Percentiles rank a stretch among this genome's conserved stretches.
Evolutionary conservation across 805 yeast species (phyloP).

Genomic region (Ogataea parapolymorpha): DNA sequence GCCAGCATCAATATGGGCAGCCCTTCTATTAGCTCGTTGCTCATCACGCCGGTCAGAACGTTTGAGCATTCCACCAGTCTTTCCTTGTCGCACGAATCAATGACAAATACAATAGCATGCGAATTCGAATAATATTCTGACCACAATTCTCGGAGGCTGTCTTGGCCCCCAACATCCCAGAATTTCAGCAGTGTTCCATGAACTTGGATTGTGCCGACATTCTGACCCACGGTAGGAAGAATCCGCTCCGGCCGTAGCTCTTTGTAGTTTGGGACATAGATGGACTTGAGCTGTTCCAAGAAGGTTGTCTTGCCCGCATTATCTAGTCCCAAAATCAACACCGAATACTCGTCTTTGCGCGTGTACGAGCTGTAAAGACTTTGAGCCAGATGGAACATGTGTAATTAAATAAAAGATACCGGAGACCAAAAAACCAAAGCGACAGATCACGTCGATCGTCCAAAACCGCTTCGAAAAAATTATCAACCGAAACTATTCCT

Average conservation of each 20-base stretch:
- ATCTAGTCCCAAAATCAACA: conserved; percentile 83
- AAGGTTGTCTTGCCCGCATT: conserved; percentile 94
- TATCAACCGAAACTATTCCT: not conserved
- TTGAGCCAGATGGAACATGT: conserved; percentile 17
- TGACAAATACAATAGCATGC: conserved; percentile 89
- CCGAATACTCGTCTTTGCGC: conserved; percentile 48
- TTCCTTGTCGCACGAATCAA: conserved; percentile 84
- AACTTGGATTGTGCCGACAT: conserved; percentile 51
- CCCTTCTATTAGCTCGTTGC: conserved; percentile 62
- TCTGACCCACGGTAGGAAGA: conserved; percentile 94
- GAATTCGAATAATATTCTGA: conserved; percentile 77
- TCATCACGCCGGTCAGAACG: conserved; percentile 56
- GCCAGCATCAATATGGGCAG: conserved; percentile 93
- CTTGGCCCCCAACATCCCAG: conserved; percentile 98
- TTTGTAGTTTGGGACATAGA: conserved; percentile 46
- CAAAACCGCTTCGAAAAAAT: not conserved
- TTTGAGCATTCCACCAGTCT: conserved; percentile 80
- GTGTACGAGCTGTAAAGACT: conserved; percentile 16
- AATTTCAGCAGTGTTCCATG: conserved; percentile 54
- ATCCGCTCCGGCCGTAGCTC: conserved; percentile 57
- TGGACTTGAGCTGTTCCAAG: conserved; percentile 59
- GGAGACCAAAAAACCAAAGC: not conserved
- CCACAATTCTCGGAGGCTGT: conserved; percentile 82
- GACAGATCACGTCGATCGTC: conserved; percentile 7
- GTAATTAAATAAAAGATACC: not conserved